Conservation (phyloP, 2,329 filamentous ascomycete genomes). For the Fusarium foetens region DNA sequence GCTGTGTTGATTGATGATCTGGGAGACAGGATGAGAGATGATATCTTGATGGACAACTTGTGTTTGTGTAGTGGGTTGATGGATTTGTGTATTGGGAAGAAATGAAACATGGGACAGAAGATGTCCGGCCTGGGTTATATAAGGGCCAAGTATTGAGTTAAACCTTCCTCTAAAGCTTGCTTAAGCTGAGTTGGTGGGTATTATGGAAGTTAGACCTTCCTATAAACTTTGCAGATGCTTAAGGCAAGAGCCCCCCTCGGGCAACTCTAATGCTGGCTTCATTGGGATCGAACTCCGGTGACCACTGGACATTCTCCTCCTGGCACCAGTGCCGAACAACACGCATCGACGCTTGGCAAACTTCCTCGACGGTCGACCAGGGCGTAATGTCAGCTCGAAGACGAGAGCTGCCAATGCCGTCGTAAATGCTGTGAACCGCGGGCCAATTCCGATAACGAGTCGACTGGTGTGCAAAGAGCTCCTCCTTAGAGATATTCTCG, state of each 20-base stretch:
- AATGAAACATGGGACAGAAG: too few species aligned
- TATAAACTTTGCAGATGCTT: too few species aligned
- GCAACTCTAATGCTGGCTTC: conserved; percentile 36
- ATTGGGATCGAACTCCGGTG: conserved; percentile 49
- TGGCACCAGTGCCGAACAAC: conserved; percentile 57
- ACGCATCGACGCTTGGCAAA: conserved; percentile 51
- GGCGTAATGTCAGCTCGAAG: conserved; percentile 50
- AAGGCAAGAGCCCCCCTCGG: not conserved
- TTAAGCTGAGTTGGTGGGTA: too few species aligned
- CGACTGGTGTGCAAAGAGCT: conserved; percentile 43
- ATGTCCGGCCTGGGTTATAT: too few species aligned
- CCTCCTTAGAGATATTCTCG: conserved; percentile 36
- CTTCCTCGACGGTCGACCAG: conserved; percentile 59
- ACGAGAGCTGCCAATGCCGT: conserved; percentile 44
- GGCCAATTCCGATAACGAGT: conserved; percentile 44
- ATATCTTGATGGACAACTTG: too few species aligned
- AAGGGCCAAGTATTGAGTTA: too few species aligned
- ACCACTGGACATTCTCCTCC: conserved; percentile 59
- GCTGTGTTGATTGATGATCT: too few species aligned
- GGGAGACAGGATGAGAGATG: too few species aligned
- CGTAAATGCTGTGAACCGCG: conserved; percentile 46
- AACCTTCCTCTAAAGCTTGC: too few species aligned
- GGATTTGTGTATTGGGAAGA: too few species aligned
- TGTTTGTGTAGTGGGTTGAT: too few species aligned
- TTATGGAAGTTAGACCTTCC: too few species aligned